Percentiles rank a stretch among this genome's conserved stretches.
phyloP scores from a whole-genome alignment of 352 stramenopile species.

The Pythium chondricola region DNA sequence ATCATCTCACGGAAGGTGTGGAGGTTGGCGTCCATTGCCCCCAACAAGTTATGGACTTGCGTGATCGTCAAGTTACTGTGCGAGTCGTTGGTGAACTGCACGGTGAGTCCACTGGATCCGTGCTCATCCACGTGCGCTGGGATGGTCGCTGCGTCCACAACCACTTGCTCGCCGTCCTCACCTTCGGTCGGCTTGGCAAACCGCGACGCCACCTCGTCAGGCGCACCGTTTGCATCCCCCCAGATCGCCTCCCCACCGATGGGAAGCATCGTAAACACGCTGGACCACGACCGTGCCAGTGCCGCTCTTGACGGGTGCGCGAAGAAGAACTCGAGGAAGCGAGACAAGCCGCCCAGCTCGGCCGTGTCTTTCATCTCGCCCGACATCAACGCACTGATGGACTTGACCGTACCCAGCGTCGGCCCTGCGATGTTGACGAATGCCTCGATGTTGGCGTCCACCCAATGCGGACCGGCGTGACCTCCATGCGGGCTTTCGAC shows the following conservation, averaged over 20 bases:
- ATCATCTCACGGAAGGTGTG: slow-evolving; percentile 32
- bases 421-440: slow-evolving; percentile 94
- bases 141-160: slow-evolving; percentile 26
- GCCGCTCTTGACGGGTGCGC: slow-evolving; percentile 41
- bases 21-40: slow-evolving; percentile 42
- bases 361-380: slow-evolving; percentile 96
- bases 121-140: slow-evolving; percentile 36
- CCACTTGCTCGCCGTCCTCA: slow-evolving; percentile 15
- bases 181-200: slow-evolving; percentile 37
- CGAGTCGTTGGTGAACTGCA: slow-evolving; percentile 48
- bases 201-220: slow-evolving; percentile 58
- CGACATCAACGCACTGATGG: slow-evolving; percentile 87
- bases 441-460: slow-evolving; percentile 87
- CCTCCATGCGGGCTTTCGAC: slow-evolving; percentile 84
- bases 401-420: slow-evolving; percentile 90
- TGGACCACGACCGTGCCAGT: slow-evolving; percentile 68
- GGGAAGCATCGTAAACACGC: slow-evolving; percentile 89
- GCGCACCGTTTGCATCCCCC: slow-evolving; percentile 46
- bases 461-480: slow-evolving; percentile 87
- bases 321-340: slow-evolving; percentile 83
- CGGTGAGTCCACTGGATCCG: slow-evolving; percentile 38
- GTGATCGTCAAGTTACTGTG: slow-evolving; percentile 54
- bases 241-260: slow-evolving; percentile 90
- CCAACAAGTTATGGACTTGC: slow-evolving; percentile 40
- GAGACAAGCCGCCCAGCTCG: slow-evolving; percentile 79